Base-by-base conservation (phyloP, 352 stramenopile genomes). In the Thalassiosira livingstoniorum region DNA sequence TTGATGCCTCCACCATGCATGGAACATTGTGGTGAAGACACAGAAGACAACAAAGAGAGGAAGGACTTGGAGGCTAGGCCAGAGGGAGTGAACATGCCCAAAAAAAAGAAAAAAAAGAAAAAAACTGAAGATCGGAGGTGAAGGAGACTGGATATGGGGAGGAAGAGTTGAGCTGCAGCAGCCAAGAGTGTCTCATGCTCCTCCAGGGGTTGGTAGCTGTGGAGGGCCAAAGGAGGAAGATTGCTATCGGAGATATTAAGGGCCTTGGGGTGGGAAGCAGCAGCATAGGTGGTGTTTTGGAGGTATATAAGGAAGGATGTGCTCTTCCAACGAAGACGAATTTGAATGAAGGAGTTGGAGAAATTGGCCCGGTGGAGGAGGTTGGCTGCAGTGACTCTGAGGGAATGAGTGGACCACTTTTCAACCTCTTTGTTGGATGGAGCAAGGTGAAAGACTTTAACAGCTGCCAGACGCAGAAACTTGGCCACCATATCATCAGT, bases 371-470 rank as follows among this genome's bases (percentile, higher is more conserved):
- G 31, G 53, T 76, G 68, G 68, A 76, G 68, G 2, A 76, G 53
- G 54, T 76, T 76, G 15, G 31, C 31, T 21, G 68, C 68, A 3
- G 68, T 76, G 25, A 76, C 68, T 34, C 68, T 43, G 34, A 76
- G 55, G 15, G 68, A 76, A 27, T 76, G 68, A 2, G 45, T 45
- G 32, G 68, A 76, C 68, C 68, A 76, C n/a, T 47, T n/a, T 18
- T 74, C 25, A 10, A 74, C 43, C 11, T 21, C 23, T 4, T 7
- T 31, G 18, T 42, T 18, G 23, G 13, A 64, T 31, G 5, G 42
- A 23, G 13, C 34, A 23, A 75, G 34, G 5, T 55, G 5, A 54
- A 23, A n/a, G 7, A 15, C 39, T 18, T 7, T 15, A 18, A 47
- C 15, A 15, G 39, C 39, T 18, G 39, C n/a, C n/a, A n/a, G n/a